Conservation (phyloP, 331 rosid genomes). For the Quercus lobata region DNA sequence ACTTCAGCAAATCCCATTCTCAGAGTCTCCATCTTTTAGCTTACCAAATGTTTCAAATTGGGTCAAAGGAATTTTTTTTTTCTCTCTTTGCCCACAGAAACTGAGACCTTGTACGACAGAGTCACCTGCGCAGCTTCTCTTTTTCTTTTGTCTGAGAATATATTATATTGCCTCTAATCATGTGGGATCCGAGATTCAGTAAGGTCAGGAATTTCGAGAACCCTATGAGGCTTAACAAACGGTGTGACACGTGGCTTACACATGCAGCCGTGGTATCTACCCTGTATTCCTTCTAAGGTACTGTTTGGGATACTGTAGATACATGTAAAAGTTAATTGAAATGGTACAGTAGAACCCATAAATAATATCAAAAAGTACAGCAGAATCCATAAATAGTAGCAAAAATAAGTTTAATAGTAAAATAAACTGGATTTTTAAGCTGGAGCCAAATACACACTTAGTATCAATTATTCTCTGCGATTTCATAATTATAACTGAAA, state of each 20-base stretch:
- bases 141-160: background rate
- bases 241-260: background rate
- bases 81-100: constrained; percentile 15
- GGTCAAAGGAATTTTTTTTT: background rate
- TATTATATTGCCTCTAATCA: background rate
- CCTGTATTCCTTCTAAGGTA: fast-evolving
- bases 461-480: too few species aligned
- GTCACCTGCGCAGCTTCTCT: background rate
- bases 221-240: background rate
- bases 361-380: too few species aligned
- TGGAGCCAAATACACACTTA: too few species aligned
- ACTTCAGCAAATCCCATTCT: constrained; percentile 18
- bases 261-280: background rate
- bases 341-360: fast-evolving
- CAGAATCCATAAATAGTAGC: fast-evolving
- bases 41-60: constrained; percentile 1
- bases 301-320: too few species aligned
- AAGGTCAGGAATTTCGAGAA: background rate
- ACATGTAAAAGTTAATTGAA: too few species aligned
- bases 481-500: too few species aligned
- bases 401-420: too few species aligned
- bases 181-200: background rate
- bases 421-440: too few species aligned
- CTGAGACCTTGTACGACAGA: background rate
- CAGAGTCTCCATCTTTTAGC: background rate